phyloP scores from a whole-genome alignment of 331 rosid species.

The Stylosanthes scabra region DNA sequence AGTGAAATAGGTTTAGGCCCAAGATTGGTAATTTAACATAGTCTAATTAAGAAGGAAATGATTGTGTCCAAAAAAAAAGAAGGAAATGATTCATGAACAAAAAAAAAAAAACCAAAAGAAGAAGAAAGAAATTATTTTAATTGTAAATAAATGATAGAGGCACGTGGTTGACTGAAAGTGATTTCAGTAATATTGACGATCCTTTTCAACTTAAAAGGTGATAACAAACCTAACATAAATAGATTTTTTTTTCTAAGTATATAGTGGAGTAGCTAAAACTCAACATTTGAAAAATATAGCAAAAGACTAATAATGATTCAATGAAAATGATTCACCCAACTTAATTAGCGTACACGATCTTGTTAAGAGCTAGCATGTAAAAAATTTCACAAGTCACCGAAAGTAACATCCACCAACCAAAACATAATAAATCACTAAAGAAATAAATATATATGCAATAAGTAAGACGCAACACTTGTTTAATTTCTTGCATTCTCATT shows the following conservation, averaged over 20 bases:
- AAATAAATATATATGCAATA: background rate
- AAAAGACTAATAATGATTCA: background rate
- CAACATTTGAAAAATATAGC: conserved; percentile 21
- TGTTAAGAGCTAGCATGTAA: conserved; percentile 13
- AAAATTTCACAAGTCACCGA: background rate
- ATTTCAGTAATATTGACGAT: conserved; percentile 5
- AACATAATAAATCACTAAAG: no score
- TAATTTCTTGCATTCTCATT: background rate
- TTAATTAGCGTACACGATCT: conserved; percentile 19
- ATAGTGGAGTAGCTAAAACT: background rate
- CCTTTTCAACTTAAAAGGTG: conserved; percentile 18
- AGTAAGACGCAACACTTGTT: background rate
- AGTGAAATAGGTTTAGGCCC: background rate
- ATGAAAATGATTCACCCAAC: background rate
- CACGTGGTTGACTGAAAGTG: background rate
- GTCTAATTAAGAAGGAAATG: background rate
- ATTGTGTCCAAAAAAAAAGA: no score
- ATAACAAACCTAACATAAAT: conserved; percentile 26
- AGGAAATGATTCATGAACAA: no score
- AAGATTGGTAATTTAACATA: background rate
- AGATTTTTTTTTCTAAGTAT: conserved; percentile 13
- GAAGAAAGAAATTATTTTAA: no score
- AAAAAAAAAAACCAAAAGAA: no score
- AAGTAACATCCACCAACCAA: conserved; percentile 41
- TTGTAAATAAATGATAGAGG: background rate